Percentiles rank a stretch among this genome's conserved stretches.
Conservation (phyloP, 441 rosid genomes). For the Corymbia citriodora region DNA sequence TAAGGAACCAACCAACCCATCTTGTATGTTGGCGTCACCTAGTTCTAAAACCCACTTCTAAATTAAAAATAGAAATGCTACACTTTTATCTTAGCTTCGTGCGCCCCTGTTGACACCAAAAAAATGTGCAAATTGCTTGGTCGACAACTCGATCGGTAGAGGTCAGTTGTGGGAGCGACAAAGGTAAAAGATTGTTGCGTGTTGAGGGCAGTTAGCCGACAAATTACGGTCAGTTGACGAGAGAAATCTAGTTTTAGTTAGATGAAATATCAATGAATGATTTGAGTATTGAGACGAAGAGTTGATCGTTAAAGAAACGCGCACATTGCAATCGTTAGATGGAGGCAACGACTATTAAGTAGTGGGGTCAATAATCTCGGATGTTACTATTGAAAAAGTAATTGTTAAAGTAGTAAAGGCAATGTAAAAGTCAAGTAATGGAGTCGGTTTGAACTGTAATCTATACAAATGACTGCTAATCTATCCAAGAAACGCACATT, state of each 20-base stretch:
- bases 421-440: background rate
- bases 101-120: background rate
- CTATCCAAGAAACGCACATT: background rate
- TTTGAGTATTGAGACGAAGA: background rate
- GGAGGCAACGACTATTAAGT: background rate
- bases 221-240: rapidly evolving
- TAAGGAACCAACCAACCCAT: background rate
- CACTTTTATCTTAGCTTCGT: background rate
- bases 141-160: background rate
- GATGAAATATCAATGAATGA: background rate
- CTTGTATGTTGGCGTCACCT: background rate
- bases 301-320: background rate
- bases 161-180: background rate
- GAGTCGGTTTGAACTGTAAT: background rate
- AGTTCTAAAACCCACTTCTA: background rate
- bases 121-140: background rate
- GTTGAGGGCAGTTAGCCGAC: background rate
- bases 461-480: background rate
- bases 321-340: background rate
- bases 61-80: background rate
- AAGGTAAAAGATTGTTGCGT: background rate
- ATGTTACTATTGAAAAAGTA: rapidly evolving
- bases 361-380: background rate
- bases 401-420: background rate
- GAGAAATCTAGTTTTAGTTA: too few species aligned